Evolutionary conservation across 2,329 filamentous ascomycete genomes (phyloP), one percentile per base, ranked within the genome.

Genomic region (Trichophyton mentagrophytes): DNA sequence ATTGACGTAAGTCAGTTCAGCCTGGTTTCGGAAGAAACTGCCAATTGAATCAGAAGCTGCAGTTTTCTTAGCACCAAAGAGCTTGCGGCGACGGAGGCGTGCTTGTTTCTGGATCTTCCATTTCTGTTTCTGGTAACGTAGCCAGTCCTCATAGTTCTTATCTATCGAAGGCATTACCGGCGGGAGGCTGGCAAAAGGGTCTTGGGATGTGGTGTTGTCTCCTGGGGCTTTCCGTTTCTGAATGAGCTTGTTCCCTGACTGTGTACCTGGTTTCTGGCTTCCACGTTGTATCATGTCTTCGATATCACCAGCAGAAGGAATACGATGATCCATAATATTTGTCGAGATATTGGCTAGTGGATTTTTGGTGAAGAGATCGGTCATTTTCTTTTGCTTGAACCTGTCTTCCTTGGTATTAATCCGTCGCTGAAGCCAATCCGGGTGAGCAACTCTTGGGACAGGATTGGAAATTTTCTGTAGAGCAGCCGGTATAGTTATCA

Each of bases 331-430:
- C 53, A 84, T 70, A 20, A 80, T 76, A 72, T 82, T 95, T 76
- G 70, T 83, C 80, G 76, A 79, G 40, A 89, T 40, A 66, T 92
- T 88, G 11, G 84, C 82, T 25, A 95, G 73, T 0, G 89, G 87
- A 80, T 69, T 70, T 65, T 77, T 78, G 17, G 74, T 79, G 69
- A 99, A 96, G 67, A 96, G 78, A 69, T 97, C 93, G 0, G 92
- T 99, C 79, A 99, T 87, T 76, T 99, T 99, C 77, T 91, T 95
- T 76, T 99, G 93, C 78, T 99, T 96, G 80, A 97, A 87, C 71
- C 87, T 91, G 76, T 99, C 93, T 61, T 99, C 93, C 73, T 96
- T 97, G 72, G 87, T 86, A 66, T 93, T 89, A 73, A 99, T 96
- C 59, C 92, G 83, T 62, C 90, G 85, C 69, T 96, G 90, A 38